phyloP scores from a whole-genome alignment of 768 basidiomycete genomes.

The Leccinum aurantiacum region DNA sequence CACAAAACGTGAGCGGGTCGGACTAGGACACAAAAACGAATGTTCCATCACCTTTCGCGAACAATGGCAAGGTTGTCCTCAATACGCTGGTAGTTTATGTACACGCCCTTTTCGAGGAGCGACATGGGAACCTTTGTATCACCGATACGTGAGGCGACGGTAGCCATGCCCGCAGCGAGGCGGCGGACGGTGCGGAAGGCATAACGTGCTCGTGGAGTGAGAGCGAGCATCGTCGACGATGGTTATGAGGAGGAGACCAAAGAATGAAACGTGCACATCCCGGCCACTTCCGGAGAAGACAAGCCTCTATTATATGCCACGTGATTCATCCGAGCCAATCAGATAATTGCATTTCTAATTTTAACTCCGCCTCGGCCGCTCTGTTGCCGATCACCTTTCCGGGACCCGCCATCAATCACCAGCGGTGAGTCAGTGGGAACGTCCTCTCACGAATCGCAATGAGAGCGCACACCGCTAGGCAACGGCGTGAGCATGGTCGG shows the following conservation, averaged over 20 bases:
- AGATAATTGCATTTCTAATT: neutral
- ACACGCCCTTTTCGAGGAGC: slow-evolving; percentile 75
- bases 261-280: neutral
- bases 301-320: neutral
- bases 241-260: neutral
- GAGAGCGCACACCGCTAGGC: neutral
- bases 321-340: neutral
- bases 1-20: slow-evolving; percentile 1
- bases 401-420: neutral
- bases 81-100: slow-evolving; percentile 95
- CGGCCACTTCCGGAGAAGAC: neutral
- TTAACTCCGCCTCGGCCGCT: slow-evolving; percentile 10
- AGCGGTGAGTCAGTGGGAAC: neutral
- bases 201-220: slow-evolving; percentile 53
- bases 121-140: slow-evolving; percentile 92
- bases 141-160: slow-evolving; percentile 75
- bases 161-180: slow-evolving; percentile 73
- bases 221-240: slow-evolving; percentile 57
- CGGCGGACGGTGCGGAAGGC: slow-evolving; percentile 54
- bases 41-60: slow-evolving; percentile 64
- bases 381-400: slow-evolving; percentile 3
- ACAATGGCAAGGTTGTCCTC: slow-evolving; percentile 94
- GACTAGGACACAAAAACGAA: neutral
- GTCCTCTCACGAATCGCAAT: neutral
- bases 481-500: neutral